Conservation (phyloP, 139 green algal species). For the Haematococcus sp. region DNA sequence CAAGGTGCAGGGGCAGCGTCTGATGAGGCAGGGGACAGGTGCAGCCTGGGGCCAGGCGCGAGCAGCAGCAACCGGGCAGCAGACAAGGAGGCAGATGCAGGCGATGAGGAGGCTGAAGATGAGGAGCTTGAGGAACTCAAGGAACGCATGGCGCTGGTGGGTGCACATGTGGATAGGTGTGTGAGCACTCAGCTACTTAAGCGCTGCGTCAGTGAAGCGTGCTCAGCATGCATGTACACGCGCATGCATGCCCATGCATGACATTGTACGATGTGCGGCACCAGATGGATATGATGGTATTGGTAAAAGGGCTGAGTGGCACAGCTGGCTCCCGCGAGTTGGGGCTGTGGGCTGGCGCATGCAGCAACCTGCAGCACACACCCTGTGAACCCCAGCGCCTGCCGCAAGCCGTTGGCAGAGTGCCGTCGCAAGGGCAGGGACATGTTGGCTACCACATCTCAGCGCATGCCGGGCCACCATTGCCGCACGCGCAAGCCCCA, state of each 20-base stretch:
- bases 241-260: not conserved
- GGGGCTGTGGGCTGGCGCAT: not conserved
- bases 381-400: no score
- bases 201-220: not conserved
- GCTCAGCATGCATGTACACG: not conserved
- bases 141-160: not conserved
- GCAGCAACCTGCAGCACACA: not conserved
- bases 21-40: not conserved
- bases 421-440: no score
- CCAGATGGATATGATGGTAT: constrained; percentile 5
- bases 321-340: no score
- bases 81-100: not conserved
- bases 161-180: no score
- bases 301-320: constrained; percentile 12
- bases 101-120: not conserved
- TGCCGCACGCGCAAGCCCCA: no score
- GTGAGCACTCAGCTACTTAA: no score
- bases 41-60: not conserved
- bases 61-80: not conserved
- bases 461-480: no score
- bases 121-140: not conserved
- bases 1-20: not conserved
- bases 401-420: no score
- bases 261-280: not conserved
- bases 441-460: no score